phyloP scores from a whole-genome alignment of 768 basidiomycete species.

The Panaeolus papilionaceus region DNA sequence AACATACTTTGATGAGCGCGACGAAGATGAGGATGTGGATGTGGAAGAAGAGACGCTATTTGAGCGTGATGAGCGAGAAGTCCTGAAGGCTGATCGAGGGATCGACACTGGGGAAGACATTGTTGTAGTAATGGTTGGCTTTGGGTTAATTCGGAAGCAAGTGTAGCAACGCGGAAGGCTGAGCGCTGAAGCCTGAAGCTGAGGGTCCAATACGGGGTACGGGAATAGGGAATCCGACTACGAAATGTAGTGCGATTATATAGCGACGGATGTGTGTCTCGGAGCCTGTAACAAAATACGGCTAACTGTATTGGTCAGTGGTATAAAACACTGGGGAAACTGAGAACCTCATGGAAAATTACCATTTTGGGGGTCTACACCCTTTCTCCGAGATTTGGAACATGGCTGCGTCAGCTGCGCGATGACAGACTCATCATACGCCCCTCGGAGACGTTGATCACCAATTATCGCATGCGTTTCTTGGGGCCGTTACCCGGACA shows the following conservation, averaged over 20 bases:
- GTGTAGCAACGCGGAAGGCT: not conserved
- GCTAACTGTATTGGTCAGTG: not conserved
- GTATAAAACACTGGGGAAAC: not conserved
- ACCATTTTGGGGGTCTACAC: not conserved
- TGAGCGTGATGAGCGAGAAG: slow-evolving; percentile 1
- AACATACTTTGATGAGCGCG: slow-evolving; percentile 16
- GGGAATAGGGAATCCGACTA: not conserved
- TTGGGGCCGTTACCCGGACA: slow-evolving; percentile 1
- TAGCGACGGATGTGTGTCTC: not conserved
- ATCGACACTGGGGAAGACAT: slow-evolving; percentile 29
- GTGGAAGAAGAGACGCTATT: slow-evolving; percentile 10
- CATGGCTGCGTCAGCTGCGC: not conserved
- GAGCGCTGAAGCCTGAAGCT: slow-evolving; percentile 5
- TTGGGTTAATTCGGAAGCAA: not conserved
- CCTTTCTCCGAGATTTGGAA: slow-evolving; percentile 6
- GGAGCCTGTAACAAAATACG: not conserved
- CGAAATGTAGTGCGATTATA: not conserved
- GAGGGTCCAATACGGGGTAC: not conserved
- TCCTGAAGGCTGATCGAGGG: slow-evolving; percentile 23
- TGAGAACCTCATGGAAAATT: slow-evolving; percentile 6
- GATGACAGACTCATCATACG: not conserved
- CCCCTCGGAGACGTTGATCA: slow-evolving; percentile 4
- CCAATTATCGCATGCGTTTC: slow-evolving; percentile 1
- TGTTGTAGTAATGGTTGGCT: not conserved
- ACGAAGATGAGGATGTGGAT: slow-evolving; percentile 13